phyloP scores from a whole-genome alignment of 2,329 filamentous ascomycete species.

The Cladosporium sphaerospermum region DNA sequence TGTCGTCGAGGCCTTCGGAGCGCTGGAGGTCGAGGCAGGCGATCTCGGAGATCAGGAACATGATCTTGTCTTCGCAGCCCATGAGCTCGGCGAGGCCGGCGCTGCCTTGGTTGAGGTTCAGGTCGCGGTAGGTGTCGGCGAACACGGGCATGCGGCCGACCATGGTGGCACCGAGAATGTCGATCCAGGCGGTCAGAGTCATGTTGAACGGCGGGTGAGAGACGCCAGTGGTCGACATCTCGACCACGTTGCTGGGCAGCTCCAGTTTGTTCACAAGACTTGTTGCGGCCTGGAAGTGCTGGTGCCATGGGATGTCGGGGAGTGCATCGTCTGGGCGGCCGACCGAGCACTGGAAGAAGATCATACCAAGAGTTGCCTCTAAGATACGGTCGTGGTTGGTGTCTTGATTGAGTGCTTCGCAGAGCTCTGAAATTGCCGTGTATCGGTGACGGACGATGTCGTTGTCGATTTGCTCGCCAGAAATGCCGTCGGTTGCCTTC shows the following conservation, averaged over 20 bases:
- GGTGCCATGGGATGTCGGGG: constrained; percentile 91
- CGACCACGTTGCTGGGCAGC: constrained; percentile 59
- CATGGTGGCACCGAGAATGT: constrained; percentile 93
- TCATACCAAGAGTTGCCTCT: constrained; percentile 88
- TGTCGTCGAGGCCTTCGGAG: constrained; percentile 72
- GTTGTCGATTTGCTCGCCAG: constrained; percentile 70
- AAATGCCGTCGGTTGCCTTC: constrained; percentile 66
- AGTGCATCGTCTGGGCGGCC: constrained; percentile 78
- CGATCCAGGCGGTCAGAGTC: constrained; percentile 90
- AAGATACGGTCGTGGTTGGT: constrained; percentile 81
- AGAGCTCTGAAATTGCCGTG: constrained; percentile 78
- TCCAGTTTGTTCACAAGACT: constrained; percentile 80
- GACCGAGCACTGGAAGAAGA: constrained; percentile 92
- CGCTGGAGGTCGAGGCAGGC: constrained; percentile 90
- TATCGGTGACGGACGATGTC: constrained; percentile 92
- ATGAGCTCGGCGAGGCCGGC: constrained; percentile 87
- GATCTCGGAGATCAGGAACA: constrained; percentile 97
- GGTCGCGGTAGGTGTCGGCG: constrained; percentile 90
- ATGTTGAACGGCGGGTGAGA: constrained; percentile 84
- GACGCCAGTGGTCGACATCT: constrained; percentile 32
- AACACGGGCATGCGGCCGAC: constrained; percentile 78
- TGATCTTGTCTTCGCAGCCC: constrained; percentile 94
- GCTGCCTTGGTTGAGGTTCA: constrained; percentile 61
- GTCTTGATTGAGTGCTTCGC: constrained; percentile 72
- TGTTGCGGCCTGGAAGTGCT: constrained; percentile 89